Evolutionary conservation across 2,329 filamentous ascomycete genomes (phyloP).

Genomic region (Alternaria solani): DNA sequence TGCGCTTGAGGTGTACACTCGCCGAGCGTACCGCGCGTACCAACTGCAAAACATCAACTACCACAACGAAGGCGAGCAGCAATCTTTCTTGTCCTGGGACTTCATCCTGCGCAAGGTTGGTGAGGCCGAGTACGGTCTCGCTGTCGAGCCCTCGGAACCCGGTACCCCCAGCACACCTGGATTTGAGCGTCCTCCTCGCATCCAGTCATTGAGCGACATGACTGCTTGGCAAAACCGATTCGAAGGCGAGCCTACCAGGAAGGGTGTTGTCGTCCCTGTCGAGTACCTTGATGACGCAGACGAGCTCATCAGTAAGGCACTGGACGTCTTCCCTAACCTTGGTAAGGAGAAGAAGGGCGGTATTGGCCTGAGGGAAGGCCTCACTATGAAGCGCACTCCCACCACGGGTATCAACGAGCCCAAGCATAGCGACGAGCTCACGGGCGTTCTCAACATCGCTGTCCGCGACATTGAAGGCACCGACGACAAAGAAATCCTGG

Average conservation of each 20-base stretch:
- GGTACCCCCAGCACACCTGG: slow-evolving; percentile 75
- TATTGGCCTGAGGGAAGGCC: slow-evolving; percentile 47
- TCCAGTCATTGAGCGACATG: slow-evolving; percentile 97
- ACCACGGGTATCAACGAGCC: slow-evolving; percentile 46
- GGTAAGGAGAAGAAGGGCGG: slow-evolving; percentile 63
- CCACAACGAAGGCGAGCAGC: slow-evolving; percentile 76
- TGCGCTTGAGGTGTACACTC: slow-evolving; percentile 93
- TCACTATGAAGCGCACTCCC: slow-evolving; percentile 73
- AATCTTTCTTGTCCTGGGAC: slow-evolving; percentile 90
- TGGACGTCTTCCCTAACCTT: slow-evolving; percentile 78
- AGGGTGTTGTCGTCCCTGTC: slow-evolving; percentile 93
- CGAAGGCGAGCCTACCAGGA: slow-evolving; percentile 77
- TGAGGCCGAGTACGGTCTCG: slow-evolving; percentile 86
- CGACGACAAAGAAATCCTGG: slow-evolving; percentile 81
- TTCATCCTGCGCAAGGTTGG: slow-evolving; percentile 94
- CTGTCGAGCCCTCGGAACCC: slow-evolving; percentile 79
- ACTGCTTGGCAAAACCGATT: slow-evolving; percentile 80
- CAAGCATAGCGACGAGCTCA: slow-evolving; percentile 78
- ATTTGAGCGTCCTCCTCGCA: slow-evolving; percentile 71
- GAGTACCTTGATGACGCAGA: slow-evolving; percentile 94
- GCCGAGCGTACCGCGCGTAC: slow-evolving; percentile 96
- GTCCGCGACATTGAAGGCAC: slow-evolving; percentile 85
- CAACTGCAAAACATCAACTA: slow-evolving; percentile 89
- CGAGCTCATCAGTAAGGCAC: slow-evolving; percentile 81
- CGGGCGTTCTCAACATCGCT: slow-evolving; percentile 90